Base-by-base conservation (phyloP, 805 yeast species). In the Metschnikowia continentalis region DNA sequence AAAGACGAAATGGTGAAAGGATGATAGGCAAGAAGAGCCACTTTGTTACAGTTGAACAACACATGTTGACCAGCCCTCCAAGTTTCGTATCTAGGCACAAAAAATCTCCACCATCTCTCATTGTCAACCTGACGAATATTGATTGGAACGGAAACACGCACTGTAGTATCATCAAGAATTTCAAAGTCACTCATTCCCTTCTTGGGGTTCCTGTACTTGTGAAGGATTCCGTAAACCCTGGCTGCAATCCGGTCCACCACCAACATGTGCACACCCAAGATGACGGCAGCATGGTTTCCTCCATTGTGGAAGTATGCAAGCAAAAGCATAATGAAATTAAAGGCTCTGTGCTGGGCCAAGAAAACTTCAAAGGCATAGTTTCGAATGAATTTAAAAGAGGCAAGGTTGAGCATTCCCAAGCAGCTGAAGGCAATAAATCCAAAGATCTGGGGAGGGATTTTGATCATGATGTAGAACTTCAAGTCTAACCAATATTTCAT, bases 31-130 rank as follows among this genome's bases (percentile, higher is more conserved):
- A 73, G 57, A 6, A 58, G 53, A 2, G 66, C 63, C 15, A 76
- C 70, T 48, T 68, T 67, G 4, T 68, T 59, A 6, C 77, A 76
- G 45, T 67, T 73, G n/a, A 77, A 59, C 36, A 63, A 66, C 11
- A 76, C 67, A 56, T 77, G 79, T 57, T 75, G 80, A 3, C 81
- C 81, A 0, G 81, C 70, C 47, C 66, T 66, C 82, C 82, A 77
- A 15, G 65, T 64, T 19, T 73, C 67, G 19, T 67, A 54, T n/a
- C 66, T 62, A 3, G 79, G 79, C 26, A 70, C 58, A 32, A 67
- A 55, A 4, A 37, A 41, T 48, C 56, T 52, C 52, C 61, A 68
- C 71, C 75, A 71, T 35, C 51, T 57, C 11, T 56, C 45, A 20
- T 54, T 40, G 35, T 58, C 56, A 26, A 49, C 44, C 3, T 57